Base-by-base conservation (phyloP, 306 rosid species). In the Cercis canadensis region DNA sequence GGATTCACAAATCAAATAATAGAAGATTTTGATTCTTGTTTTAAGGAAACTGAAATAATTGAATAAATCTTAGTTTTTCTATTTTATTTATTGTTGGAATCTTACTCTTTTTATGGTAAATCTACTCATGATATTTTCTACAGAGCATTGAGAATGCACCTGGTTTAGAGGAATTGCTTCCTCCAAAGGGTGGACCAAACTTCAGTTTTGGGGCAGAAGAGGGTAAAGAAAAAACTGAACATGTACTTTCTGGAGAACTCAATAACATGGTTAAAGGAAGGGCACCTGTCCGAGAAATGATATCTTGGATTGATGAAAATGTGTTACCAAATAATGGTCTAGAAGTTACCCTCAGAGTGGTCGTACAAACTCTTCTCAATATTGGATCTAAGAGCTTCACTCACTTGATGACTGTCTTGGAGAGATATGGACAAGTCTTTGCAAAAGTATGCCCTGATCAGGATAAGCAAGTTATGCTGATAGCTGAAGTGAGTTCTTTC, bases 381-480 rank as follows among this genome's bases (percentile, higher is more conserved):
- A 87, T 95, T 69, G 99, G 99, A 62, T 89, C 99, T 10, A 95
- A 95, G 81, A 95, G 97, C 81, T 95, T 95, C 80, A 95, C 99
- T 32, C 99, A 95, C 83, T 87, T 95, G 78, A 91, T 95, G 57
- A 95, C 97, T 44, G 97, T 95, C 52, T 80, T 95, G 74, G 99
- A 95, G 86, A 87, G 97, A 87, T 95, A 95, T 74, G 88, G 90
- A 56, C 96, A 87, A 80, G 97, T 89, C 62, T 74, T 95, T 80
- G 85, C 90, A 65, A 91, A 89, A 83, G 37, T 89, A 50, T 89
- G 97, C 75, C 75, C 85, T 51, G 99, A 95, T 56, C 83, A 87
- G 86, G 97, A 95, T 83, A 86, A 85, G 79, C 95, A 93, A 75
- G 87, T 89, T 87, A 79, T 88, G 97, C 81, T 93, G 75, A 90